phyloP scores from a whole-genome alignment of 2,329 filamentous ascomycete genomes.

The Acarospora socialis region DNA sequence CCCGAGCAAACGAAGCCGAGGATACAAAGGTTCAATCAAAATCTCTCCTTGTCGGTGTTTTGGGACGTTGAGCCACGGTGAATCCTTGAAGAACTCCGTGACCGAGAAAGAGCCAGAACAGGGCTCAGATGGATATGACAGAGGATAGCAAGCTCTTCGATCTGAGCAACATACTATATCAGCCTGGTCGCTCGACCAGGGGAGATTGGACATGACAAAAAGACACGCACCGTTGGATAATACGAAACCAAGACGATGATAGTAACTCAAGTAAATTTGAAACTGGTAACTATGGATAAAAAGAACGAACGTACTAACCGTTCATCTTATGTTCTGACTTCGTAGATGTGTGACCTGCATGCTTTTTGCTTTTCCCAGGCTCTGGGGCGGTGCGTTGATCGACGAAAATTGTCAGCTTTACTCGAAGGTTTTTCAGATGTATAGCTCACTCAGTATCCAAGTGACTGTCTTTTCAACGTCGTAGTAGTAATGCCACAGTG shows the following conservation, averaged over 20 bases:
- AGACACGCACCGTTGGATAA: too few species aligned
- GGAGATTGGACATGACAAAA: neutral
- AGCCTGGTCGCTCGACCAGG: neutral
- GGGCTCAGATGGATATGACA: slow-evolving; percentile 9
- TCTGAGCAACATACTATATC: slow-evolving; percentile 15
- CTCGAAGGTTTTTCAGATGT: neutral
- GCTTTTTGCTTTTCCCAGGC: slow-evolving; percentile 23
- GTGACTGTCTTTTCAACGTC: slow-evolving; percentile 73
- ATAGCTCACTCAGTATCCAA: slow-evolving; percentile 51
- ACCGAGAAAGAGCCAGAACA: slow-evolving; percentile 27
- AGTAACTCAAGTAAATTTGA: too few species aligned
- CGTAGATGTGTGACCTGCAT: slow-evolving; percentile 14
- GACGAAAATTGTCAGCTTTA: slow-evolving; percentile 2
- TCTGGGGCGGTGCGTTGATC: slow-evolving; percentile 20
- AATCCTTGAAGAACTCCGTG: slow-evolving; percentile 61
- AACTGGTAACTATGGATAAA: too few species aligned
- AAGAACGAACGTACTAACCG: slow-evolving; percentile 17
- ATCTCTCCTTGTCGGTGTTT: slow-evolving; percentile 46
- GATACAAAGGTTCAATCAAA: slow-evolving; percentile 45
- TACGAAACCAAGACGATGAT: too few species aligned
- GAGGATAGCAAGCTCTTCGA: slow-evolving; percentile 14
- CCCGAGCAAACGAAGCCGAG: slow-evolving; percentile 58
- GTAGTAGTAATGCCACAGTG: slow-evolving; percentile 92
- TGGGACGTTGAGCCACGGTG: slow-evolving; percentile 71
- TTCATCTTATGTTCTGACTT: slow-evolving; percentile 18